Conservation (phyloP, 2,329 filamentous ascomycete species). For the Colletotrichum sp. region DNA sequence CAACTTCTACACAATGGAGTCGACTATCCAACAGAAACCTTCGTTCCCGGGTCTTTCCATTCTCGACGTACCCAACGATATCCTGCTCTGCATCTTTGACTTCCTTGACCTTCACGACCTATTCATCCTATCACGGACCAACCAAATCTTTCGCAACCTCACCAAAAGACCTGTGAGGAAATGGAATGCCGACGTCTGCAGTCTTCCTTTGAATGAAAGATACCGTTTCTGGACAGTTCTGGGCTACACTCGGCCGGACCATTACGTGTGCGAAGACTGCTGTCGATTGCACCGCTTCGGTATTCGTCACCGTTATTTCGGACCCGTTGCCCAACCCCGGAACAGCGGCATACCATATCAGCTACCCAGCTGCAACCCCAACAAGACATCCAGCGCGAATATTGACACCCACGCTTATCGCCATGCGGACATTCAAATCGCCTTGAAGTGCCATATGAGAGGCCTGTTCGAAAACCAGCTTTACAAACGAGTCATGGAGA, state of each 20-base stretch:
- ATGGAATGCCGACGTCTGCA: neutral
- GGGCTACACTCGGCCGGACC: neutral
- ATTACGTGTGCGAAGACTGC: neutral
- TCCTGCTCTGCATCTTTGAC: neutral
- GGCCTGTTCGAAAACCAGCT: neutral
- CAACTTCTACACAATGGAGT: neutral
- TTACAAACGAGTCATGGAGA: neutral
- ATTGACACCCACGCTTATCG: neutral
- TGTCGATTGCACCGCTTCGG: neutral
- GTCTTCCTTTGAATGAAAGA: neutral
- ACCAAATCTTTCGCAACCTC: accelerated
- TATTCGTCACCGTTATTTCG: accelerated
- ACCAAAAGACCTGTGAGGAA: accelerated
- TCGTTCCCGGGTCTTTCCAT: neutral
- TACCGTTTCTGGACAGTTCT: neutral
- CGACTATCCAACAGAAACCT: neutral
- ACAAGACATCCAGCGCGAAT: accelerated
- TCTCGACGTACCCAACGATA: neutral
- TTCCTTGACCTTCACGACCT: neutral
- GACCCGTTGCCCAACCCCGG: accelerated
- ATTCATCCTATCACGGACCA: accelerated
- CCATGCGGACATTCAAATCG: neutral
- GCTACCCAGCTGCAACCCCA: neutral
- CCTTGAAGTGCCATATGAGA: neutral
- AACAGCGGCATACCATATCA: neutral